Conservation (phyloP, 208 protist species). For the Wallacemonas rigidus region DNA sequence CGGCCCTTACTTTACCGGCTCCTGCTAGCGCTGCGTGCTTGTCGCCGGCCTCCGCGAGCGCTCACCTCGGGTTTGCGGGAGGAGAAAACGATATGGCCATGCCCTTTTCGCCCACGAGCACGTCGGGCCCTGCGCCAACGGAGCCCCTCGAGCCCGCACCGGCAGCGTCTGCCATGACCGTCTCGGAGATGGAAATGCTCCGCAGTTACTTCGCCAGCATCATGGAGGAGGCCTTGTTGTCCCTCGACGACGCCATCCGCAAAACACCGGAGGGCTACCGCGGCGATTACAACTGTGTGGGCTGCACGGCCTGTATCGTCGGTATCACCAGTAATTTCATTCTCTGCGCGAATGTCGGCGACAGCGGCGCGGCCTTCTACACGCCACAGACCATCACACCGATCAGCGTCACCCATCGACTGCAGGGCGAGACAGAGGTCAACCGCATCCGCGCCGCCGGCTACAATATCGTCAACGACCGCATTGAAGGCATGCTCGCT, state of each 20-base stretch:
- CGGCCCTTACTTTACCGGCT: too few species aligned
- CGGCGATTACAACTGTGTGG: constrained; percentile 73
- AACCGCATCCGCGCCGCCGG: constrained; percentile 62
- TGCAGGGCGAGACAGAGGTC: constrained; percentile 47
- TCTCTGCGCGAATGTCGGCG: constrained; percentile 79
- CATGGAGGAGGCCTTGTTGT: constrained; percentile 76
- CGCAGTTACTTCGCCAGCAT: constrained; percentile 65
- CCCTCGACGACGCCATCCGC: constrained; percentile 56
- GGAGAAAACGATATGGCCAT: too few species aligned
- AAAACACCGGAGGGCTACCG: constrained; percentile 47
- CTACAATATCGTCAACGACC: constrained; percentile 47
- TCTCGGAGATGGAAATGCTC: constrained; percentile 68
- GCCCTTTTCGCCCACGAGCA: neutral
- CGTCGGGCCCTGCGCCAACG: neutral
- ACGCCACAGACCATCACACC: constrained; percentile 31
- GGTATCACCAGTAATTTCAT: constrained; percentile 77
- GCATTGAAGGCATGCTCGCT: constrained; percentile 82
- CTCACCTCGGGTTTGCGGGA: too few species aligned
- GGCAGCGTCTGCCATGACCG: constrained; percentile 25
- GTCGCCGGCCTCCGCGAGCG: too few species aligned
- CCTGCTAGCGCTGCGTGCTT: too few species aligned
- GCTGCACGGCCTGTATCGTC: constrained; percentile 80
- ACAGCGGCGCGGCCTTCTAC: constrained; percentile 78
- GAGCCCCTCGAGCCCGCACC: constrained; percentile 14
- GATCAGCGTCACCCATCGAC: constrained; percentile 69